phyloP scores from a whole-genome alignment of 495 filamentous ascomycete genomes.

The Rhypophila decipiens region DNA sequence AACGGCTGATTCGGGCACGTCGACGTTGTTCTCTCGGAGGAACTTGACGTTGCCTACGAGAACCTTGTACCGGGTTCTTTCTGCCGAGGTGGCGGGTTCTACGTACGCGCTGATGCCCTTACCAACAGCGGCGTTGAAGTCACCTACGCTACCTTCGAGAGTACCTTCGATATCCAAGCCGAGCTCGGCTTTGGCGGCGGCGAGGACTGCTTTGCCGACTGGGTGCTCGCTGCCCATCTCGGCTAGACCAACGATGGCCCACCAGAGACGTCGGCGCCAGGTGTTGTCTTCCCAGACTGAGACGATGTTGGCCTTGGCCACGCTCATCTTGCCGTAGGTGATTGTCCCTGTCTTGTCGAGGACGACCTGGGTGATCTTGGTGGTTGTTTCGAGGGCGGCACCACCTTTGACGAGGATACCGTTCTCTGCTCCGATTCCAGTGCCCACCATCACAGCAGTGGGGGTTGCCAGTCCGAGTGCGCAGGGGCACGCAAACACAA shows the following conservation, averaged over 20 bases:
- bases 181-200: slow-evolving; percentile 65
- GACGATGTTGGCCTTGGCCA: slow-evolving; percentile 61
- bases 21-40: slow-evolving; percentile 60
- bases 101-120: slow-evolving; percentile 79
- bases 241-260: slow-evolving; percentile 85
- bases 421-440: slow-evolving; percentile 91
- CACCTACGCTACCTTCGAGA: slow-evolving; percentile 73
- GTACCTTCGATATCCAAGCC: slow-evolving; percentile 64
- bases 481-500: slow-evolving; percentile 97
- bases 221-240: slow-evolving; percentile 96
- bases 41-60: slow-evolving; percentile 77
- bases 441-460: slow-evolving; percentile 98
- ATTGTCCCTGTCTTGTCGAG: slow-evolving; percentile 99
- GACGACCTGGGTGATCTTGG: slow-evolving; percentile 87
- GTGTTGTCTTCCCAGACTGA: slow-evolving; percentile 62
- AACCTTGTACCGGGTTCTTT: slow-evolving; percentile 65
- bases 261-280: slow-evolving; percentile 75
- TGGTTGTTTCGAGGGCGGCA: slow-evolving; percentile 85
- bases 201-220: slow-evolving; percentile 76
- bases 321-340: slow-evolving; percentile 91
- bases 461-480: slow-evolving; percentile 90
- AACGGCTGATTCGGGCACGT: slow-evolving; percentile 56
- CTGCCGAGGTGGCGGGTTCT: slow-evolving; percentile 61
- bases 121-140: slow-evolving; percentile 79
- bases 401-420: slow-evolving; percentile 97